Base-by-base conservation (phyloP, 176 grass and related monocot species). In the Microstegium vimineum region DNA sequence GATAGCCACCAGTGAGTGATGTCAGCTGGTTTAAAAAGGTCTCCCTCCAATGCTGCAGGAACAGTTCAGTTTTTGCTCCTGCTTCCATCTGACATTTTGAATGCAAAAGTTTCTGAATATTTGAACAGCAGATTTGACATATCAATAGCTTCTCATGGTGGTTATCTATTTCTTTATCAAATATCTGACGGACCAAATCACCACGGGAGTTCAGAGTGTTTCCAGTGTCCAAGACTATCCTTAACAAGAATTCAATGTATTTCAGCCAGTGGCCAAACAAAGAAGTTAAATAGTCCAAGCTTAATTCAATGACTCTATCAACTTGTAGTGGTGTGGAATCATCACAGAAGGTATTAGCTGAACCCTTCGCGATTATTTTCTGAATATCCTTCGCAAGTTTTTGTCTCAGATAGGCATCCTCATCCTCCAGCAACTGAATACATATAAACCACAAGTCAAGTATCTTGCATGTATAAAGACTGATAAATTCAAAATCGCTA, bases 141-240 rank as follows among this genome's bases (percentile, higher is more conserved):
- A 95, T 98, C 76, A 98, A 85, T 36, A 98, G 68, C 57, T 98
- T 93, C 82, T 95, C 96, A 57, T 95, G 93, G 74, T 98, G 96
- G 82, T 95, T 98, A 87, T 98, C 96, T 2, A 98, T 98, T 87
- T 95, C 93, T 87, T 98, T 98, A 63, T 98, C 96, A 77, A 98
- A 98, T 86, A 98, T 91, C 73, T 91, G 96, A 80, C 93, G 85
- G 49, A 98, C 89, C 74, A 93, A 82, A 93, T 98, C 93, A 60
- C 83, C 87, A 46, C 62, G 37, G 38, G 92, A 88, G 74, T 87
- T 88, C 46, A 88, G 33, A 74, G 89, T 90, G 87, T 75, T 79
- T 10, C 82, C 77, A 9, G 87, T 85, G 27, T 89, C 85, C 75
- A 93, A 84, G 43, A 98, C 85, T 82, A 78, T 81, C 34, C 82